Conservation (phyloP, 2,329 filamentous ascomycete species). For the Trichoderma endophyticum region DNA sequence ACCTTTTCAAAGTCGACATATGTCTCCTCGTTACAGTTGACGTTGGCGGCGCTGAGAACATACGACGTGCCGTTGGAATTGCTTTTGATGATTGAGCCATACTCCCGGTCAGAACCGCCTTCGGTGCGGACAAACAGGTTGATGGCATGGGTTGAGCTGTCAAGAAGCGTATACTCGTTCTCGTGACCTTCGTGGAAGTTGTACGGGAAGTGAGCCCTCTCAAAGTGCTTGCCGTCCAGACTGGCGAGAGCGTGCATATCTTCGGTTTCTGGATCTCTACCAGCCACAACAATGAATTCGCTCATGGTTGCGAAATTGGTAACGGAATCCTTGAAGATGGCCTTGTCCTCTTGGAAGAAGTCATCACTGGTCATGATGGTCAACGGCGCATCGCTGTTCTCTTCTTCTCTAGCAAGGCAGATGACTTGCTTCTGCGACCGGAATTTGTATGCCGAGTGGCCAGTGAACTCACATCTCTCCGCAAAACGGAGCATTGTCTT, state of each 20-base stretch:
- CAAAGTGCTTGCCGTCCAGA: constrained; percentile 79
- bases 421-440: constrained; percentile 55
- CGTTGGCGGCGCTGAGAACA: constrained; percentile 73
- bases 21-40: constrained; percentile 73
- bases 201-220: constrained; percentile 77
- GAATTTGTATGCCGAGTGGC: constrained; percentile 54
- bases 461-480: constrained; percentile 82
- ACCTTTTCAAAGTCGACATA: constrained; percentile 98
- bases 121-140: constrained; percentile 90
- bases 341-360: constrained; percentile 65
- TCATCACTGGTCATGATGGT: constrained; percentile 75
- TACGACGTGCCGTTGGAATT: constrained; percentile 98
- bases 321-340: constrained; percentile 54
- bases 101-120: constrained; percentile 60
- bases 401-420: constrained; percentile 55
- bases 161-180: constrained; percentile 85
- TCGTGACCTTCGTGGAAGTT: constrained; percentile 78
- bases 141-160: constrained; percentile 90
- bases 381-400: constrained; percentile 58
- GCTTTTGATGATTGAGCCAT: constrained; percentile 91
- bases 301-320: constrained; percentile 90
- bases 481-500: constrained; percentile 69
- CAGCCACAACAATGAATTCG: constrained; percentile 91
- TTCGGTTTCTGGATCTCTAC: constrained; percentile 63
- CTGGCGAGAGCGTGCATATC: constrained; percentile 77